Evolutionary conservation across 441 rosid genomes (phyloP).

Genomic region (Gossypium davidsonii): DNA sequence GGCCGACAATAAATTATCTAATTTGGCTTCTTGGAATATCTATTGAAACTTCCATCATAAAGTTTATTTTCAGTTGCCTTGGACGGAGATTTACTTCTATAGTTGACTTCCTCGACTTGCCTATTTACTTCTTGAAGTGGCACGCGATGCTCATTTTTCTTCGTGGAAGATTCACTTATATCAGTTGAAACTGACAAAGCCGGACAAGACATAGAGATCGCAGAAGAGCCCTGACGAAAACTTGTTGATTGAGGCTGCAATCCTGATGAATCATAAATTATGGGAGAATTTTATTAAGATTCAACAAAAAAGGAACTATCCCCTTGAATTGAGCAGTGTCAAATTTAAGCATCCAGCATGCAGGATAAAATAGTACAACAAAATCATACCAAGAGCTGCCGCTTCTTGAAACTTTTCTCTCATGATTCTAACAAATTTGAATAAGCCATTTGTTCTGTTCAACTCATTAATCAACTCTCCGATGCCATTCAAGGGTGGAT

Average conservation of each 20-base stretch:
- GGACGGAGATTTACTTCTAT: not conserved
- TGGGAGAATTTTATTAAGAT: not conserved
- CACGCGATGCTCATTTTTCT: constrained; percentile 29
- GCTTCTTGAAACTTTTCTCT: constrained; percentile 61
- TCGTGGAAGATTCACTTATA: constrained; percentile 43
- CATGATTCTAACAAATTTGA: constrained; percentile 62
- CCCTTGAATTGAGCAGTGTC: not conserved
- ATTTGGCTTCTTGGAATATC: constrained; percentile 23
- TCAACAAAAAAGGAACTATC: constrained; percentile 2
- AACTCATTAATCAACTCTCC: constrained; percentile 49
- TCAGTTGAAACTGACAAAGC: constrained; percentile 49
- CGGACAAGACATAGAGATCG: constrained; percentile 59
- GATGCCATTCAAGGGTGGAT: constrained; percentile 48
- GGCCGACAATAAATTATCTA: constrained; percentile 43
- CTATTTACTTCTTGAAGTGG: constrained; percentile 28
- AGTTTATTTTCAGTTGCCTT: not conserved
- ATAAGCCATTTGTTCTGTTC: constrained; percentile 64
- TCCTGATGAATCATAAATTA: constrained; percentile 34
- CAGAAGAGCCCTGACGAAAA: constrained; percentile 45
- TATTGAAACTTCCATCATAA: not conserved
- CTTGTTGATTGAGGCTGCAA: constrained; percentile 27
- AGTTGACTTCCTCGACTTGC: constrained; percentile 33
- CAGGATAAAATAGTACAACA: constrained; percentile 5
- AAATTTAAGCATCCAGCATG: constrained; percentile 13
- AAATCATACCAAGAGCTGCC: constrained; percentile 36